phyloP scores from a whole-genome alignment of 2,329 filamentous ascomycete genomes.

The Leptodontidium sp. region DNA sequence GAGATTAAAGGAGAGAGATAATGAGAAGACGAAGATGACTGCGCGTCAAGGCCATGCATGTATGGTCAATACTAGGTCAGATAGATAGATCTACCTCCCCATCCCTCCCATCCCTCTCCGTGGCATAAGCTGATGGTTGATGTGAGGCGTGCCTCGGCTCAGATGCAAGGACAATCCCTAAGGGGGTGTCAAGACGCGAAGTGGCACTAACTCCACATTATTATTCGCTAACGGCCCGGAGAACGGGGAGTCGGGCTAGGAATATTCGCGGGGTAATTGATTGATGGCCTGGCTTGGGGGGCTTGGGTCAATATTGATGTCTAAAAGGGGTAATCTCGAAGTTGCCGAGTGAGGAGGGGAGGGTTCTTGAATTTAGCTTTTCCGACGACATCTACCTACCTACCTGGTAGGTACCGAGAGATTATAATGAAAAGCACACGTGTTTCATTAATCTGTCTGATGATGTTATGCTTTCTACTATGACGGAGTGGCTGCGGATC shows the following conservation, averaged over 20 bases:
- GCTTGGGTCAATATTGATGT: slow-evolving; percentile 8
- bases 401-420: too few relatives aligned
- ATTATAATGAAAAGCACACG: too few relatives aligned
- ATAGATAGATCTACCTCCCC: background rate
- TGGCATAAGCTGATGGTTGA: background rate
- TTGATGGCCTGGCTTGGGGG: background rate
- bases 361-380: background rate
- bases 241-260: background rate
- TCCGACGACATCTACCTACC: background rate
- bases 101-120: background rate
- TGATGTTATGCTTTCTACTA: background rate
- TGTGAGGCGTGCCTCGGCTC: slow-evolving; percentile 20
- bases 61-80: background rate
- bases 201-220: background rate
- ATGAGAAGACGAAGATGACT: background rate
- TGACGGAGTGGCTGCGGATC: background rate
- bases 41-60: background rate
- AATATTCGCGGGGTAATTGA: slow-evolving; percentile 7
- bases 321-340: background rate
- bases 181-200: slow-evolving; percentile 12
- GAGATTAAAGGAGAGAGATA: background rate
- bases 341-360: background rate
- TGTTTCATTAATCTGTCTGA: background rate
- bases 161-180: slow-evolving; percentile 3
- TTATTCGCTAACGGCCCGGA: slow-evolving; percentile 7